phyloP scores from a whole-genome alignment of 176 grass and related monocot genomes.

The Rhipidocladum racemiflorum region DNA sequence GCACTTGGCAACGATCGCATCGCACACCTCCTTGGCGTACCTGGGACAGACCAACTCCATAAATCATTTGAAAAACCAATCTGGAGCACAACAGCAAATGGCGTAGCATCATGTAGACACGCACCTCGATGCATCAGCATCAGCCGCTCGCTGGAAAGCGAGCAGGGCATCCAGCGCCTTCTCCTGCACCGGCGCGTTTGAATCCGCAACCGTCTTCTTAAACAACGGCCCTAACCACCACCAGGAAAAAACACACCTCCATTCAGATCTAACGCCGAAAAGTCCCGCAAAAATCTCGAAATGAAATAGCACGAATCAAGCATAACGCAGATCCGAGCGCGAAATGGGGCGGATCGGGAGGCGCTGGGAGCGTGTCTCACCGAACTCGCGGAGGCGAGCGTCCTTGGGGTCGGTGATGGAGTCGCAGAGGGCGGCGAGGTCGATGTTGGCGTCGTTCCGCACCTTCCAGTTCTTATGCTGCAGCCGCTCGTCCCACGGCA shows the following conservation, averaged over 20 bases:
- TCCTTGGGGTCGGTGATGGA: constrained; percentile 97
- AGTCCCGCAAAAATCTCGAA: neutral
- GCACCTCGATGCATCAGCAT: constrained; percentile 82
- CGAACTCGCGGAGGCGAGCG: constrained; percentile 83
- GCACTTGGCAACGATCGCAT: constrained; percentile 88
- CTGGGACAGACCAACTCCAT: constrained; percentile 33
- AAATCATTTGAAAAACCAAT: constrained; percentile 21
- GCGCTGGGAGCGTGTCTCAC: constrained; percentile 42
- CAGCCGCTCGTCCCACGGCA: constrained; percentile 94
- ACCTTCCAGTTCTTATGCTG: constrained; percentile 99
- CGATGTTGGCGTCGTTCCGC: constrained; percentile 96
- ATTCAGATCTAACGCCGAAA: constrained; percentile 53
- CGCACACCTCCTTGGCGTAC: constrained; percentile 93
- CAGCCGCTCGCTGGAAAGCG: constrained; percentile 81
- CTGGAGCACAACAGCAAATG: constrained; percentile 7
- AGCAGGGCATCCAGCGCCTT: constrained; percentile 90
- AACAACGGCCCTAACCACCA: constrained; percentile 75
- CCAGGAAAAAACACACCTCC: constrained; percentile 4
- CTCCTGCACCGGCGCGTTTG: constrained; percentile 97
- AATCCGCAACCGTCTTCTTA: constrained; percentile 91
- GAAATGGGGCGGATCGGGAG: constrained; percentile 25
- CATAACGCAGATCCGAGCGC: constrained; percentile 33
- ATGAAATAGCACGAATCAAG: constrained; percentile 18
- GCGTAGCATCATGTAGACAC: neutral
- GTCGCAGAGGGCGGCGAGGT: constrained; percentile 81